phyloP scores from a whole-genome alignment of 129 eudicot genomes.

The Dittrichia graveolens region DNA sequence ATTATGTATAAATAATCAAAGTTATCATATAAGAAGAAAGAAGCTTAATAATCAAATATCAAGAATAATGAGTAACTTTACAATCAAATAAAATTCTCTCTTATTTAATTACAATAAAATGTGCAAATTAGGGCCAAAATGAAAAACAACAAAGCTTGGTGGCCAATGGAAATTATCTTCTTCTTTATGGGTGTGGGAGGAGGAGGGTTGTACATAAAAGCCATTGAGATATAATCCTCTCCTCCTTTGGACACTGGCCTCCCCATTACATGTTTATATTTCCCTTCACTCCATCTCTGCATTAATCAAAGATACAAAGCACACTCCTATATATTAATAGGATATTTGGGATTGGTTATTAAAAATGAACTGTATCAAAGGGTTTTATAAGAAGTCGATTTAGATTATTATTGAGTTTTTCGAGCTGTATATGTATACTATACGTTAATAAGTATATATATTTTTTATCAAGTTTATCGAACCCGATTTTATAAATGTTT shows the following conservation, averaged over 20 bases:
- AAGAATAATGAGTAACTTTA: neutral
- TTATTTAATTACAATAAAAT: conserved; percentile 14
- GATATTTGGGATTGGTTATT: neutral
- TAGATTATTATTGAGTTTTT: neutral
- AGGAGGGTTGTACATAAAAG: conserved; percentile 59
- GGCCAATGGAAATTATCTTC: conserved; percentile 42
- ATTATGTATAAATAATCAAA: neutral
- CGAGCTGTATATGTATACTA: neutral
- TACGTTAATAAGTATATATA: too few relatives aligned
- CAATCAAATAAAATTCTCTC: conserved; percentile 10
- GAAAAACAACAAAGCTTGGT: conserved; percentile 42
- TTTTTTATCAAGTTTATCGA: too few relatives aligned
- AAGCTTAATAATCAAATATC: neutral
- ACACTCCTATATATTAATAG: too few relatives aligned
- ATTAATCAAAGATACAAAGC: neutral
- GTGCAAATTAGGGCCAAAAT: conserved; percentile 36
- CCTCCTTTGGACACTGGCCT: conserved; percentile 49
- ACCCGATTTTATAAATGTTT: too few relatives aligned
- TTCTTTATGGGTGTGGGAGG: neutral
- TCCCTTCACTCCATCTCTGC: conserved; percentile 65
- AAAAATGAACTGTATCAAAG: neutral
- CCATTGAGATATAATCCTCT: conserved; percentile 53
- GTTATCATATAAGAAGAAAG: too few relatives aligned
- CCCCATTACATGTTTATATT: conserved; percentile 77
- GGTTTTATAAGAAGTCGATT: too few relatives aligned